A percentile compares a stretch with the other conserved stretches of the same genome.
Conservation (phyloP, 176 grass and related monocot genomes). For the Oryza glumipatula region DNA sequence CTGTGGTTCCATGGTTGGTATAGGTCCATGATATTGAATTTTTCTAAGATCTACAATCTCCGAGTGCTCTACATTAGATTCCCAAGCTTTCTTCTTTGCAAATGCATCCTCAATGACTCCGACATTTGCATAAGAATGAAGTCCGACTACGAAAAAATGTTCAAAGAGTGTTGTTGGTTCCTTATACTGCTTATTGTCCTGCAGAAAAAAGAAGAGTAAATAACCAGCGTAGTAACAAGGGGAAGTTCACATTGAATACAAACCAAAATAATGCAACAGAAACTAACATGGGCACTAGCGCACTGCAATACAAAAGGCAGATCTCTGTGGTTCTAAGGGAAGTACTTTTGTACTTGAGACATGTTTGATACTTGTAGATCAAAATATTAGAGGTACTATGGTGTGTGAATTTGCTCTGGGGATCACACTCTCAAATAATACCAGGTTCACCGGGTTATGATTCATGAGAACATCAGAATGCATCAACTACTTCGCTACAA, state of each 20-base stretch:
- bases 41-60: slow-evolving; percentile 77
- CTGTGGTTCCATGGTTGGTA: slow-evolving; percentile 90
- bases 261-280: slow-evolving; percentile 21
- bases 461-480: background rate
- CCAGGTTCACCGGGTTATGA: background rate
- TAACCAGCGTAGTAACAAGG: slow-evolving; percentile 21
- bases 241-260: slow-evolving; percentile 3
- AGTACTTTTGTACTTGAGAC: background rate
- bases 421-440: slow-evolving; percentile 14
- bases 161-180: slow-evolving; percentile 80
- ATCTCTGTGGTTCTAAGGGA: background rate
- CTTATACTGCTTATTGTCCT: slow-evolving; percentile 71
- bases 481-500: background rate
- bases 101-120: slow-evolving; percentile 90
- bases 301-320: background rate
- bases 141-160: slow-evolving; percentile 87
- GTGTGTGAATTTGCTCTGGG: background rate
- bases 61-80: slow-evolving; percentile 66
- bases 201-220: slow-evolving; percentile 32
- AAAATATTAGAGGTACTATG: background rate
- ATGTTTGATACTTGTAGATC: slow-evolving; percentile 13
- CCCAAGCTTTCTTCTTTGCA: slow-evolving; percentile 90
- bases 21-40: slow-evolving; percentile 63
- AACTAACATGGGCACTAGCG: background rate
- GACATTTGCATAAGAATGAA: slow-evolving; percentile 94